Base-by-base conservation (phyloP, 495 filamentous ascomycete species). In the Penicillium simplicissimum region DNA sequence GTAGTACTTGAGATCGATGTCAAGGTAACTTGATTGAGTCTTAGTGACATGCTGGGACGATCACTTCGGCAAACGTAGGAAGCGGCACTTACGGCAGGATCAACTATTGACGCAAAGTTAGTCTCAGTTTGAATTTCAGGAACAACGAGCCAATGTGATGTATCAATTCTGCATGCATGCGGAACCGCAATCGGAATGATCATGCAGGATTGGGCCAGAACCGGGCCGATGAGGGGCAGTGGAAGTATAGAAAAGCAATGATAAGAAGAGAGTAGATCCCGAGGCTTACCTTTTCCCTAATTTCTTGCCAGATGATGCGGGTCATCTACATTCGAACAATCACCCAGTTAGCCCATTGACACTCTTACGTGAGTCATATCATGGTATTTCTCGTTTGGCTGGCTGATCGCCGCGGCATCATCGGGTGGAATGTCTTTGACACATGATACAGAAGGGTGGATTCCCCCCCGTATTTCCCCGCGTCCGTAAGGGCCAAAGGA, bases 1-100 rank as follows among this genome's bases (percentile, higher is more conserved):
- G 81, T 97, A 98, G 87, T 98, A 98, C 84, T 98, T 98, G 61
- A 98, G 87, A 76, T 98, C 94, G 76, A 98, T 84, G 70, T 96
- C 91, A 42, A 98, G 90, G 81, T 93, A 98, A 45, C 45, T 84
- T 87, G 60, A 56, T 52, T 38, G 8, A 47, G 21, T 59, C 52
- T 74, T 55, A 71, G 69, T 45, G 9, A 51, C 10, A 48, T 40
- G 62, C 48, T 38, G 19, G 28, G 40, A 45, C 9, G 59, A 66
- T 49, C 43, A 45, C 36, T 14, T 17, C 42, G 42, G 34, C 23
- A 35, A 21, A 34, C 45, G 60, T 34, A 53, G 48, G 17, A 19
- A 45, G 55, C 23, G 58, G 47, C 58, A 77, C 82, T 80, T 79
- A 87, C 84, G 93, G 93, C 79, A 86, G 81, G 75, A 97, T 97